Conservation (phyloP, 805 yeast genomes). For the Wickerhamomyces xylosicus region DNA sequence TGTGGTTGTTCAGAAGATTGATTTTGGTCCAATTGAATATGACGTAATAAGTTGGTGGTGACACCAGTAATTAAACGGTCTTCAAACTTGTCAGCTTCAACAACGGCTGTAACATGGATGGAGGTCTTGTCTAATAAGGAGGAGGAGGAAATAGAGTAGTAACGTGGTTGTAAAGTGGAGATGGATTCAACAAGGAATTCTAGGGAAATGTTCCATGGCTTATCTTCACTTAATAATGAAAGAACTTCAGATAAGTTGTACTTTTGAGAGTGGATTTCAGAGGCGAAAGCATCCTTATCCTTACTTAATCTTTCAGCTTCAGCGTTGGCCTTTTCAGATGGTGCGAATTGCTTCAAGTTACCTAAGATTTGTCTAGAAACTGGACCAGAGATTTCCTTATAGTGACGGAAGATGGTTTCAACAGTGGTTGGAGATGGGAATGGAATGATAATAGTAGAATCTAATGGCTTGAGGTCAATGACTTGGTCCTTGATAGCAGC, state of each 20-base stretch:
- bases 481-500: conserved; percentile 39
- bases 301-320: conserved; percentile 39
- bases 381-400: conserved; percentile 86
- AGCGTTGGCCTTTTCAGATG: conserved; percentile 41
- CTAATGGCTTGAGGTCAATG: conserved; percentile 58
- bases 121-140: conserved; percentile 64
- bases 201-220: conserved; percentile 79
- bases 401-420: conserved; percentile 76
- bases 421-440: conserved; percentile 82
- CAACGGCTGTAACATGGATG: conserved; percentile 85
- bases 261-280: conserved; percentile 47
- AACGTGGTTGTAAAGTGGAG: conserved; percentile 83
- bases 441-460: conserved; percentile 52
- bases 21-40: conserved; percentile 54
- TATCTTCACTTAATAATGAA: conserved; percentile 46
- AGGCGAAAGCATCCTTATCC: conserved; percentile 61
- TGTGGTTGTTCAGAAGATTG: conserved; percentile 31
- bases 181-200: conserved; percentile 74
- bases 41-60: conserved; percentile 76
- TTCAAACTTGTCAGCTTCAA: conserved; percentile 37
- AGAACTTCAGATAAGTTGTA: conserved; percentile 73
- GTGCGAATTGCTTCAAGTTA: conserved; percentile 74
- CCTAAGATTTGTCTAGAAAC: conserved; percentile 81
- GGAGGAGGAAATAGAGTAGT: conserved; percentile 92
- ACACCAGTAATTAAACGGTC: conserved; percentile 51